These are phyloP conservation scores for Leccinellum albellum DNA, from an alignment of 768 basidiomycete genomes.

Conservation along the genomic window DNA sequence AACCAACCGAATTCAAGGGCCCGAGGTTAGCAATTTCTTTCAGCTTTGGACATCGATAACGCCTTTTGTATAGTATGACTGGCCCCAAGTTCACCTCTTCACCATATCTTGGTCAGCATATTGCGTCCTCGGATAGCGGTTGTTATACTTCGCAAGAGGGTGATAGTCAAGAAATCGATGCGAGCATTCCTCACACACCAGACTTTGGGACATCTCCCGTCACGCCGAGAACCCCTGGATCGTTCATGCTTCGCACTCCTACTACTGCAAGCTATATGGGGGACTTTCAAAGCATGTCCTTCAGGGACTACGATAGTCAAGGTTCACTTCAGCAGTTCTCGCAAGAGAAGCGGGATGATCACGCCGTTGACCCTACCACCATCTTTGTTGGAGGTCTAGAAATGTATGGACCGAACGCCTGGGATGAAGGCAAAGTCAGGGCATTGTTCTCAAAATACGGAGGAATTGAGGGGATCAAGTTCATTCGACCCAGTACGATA, in stretches of 20 bases:
- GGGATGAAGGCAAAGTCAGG: constrained; percentile 64
- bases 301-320: constrained; percentile 21
- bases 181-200: constrained; percentile 39
- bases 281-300: constrained; percentile 31
- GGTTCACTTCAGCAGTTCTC: constrained; percentile 19
- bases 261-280: constrained; percentile 35
- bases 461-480: constrained; percentile 58
- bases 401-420: constrained; percentile 55
- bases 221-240: constrained; percentile 48
- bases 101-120: constrained; percentile 8
- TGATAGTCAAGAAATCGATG: constrained; percentile 36
- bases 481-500: constrained; percentile 60
- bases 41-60: constrained; percentile 4
- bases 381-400: constrained; percentile 78
- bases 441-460: constrained; percentile 62
- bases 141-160: constrained; percentile 13
- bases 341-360: constrained; percentile 27
- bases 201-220: constrained; percentile 46
- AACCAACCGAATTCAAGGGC: constrained; percentile 9
- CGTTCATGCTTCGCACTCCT: constrained; percentile 49
- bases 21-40: constrained; percentile 13
- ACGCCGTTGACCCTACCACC: constrained; percentile 59
- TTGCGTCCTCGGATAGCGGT: constrained; percentile 19
- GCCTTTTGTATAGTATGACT: constrained; percentile 7
- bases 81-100: constrained; percentile 10